Percentiles rank a stretch among this genome's conserved stretches.
These are phyloP conservation scores for Fusarium xyrophilum DNA, from an alignment of 2,329 filamentous ascomycete genomes.

Conservation along the genomic window DNA sequence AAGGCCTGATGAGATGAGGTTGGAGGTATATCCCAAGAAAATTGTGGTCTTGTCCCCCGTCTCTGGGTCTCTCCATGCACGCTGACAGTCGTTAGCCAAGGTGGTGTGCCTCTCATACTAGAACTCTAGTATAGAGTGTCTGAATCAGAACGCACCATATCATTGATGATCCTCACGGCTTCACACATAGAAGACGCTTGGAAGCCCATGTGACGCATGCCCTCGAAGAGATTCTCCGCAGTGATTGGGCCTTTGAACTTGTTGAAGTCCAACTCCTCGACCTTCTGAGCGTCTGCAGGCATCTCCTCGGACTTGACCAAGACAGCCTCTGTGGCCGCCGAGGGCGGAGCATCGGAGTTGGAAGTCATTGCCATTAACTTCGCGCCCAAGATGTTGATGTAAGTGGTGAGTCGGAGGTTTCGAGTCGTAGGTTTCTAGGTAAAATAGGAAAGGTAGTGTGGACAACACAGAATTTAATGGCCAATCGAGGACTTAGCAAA, in stretches of 20 bases:
- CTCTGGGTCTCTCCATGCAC: conserved; percentile 81
- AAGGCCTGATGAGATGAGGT: conserved; percentile 94
- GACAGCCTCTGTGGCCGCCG: conserved; percentile 77
- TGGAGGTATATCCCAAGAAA: conserved; percentile 96
- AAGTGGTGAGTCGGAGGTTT: conserved; percentile 3
- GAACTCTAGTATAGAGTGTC: neutral
- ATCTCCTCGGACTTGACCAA: conserved; percentile 84
- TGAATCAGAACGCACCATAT: conserved; percentile 72
- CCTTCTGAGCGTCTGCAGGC: conserved; percentile 77
- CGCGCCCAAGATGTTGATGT: neutral
- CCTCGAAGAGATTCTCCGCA: conserved; percentile 80
- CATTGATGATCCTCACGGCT: conserved; percentile 89
- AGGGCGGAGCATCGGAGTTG: conserved; percentile 56
- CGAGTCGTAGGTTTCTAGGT: neutral
- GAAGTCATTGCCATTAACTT: conserved; percentile 42
- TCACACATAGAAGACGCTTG: conserved; percentile 77
- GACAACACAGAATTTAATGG: conserved; percentile 2
- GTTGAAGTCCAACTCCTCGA: conserved; percentile 93
- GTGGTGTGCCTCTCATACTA: neutral
- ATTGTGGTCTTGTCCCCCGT: conserved; percentile 85
- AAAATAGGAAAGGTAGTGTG: neutral
- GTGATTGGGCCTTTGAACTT: conserved; percentile 79
- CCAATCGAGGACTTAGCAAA: neutral
- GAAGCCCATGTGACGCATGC: conserved; percentile 86
- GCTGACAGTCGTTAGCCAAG: conserved; percentile 50